A percentile compares a stretch with the other conserved stretches of the same genome.
Evolutionary conservation across 169 alveolate genomes (phyloP).

Genomic region (Cryptosporidium sp.): DNA sequence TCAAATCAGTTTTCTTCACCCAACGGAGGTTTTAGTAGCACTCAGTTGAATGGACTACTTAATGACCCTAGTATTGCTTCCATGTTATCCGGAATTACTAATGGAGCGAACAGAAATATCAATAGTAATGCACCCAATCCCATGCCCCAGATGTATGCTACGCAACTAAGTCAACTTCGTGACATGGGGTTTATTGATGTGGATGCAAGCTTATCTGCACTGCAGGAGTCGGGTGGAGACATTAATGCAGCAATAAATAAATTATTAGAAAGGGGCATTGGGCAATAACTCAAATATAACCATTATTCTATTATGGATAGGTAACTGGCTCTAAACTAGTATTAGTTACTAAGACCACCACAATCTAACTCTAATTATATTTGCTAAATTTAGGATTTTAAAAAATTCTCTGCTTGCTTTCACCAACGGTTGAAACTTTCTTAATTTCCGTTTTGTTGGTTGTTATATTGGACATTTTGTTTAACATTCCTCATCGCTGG

Average conservation of each 20-base stretch:
- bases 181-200: slow-evolving; percentile 96
- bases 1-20: slow-evolving; percentile 66
- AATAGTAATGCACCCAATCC: not conserved
- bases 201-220: slow-evolving; percentile 91
- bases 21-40: slow-evolving; percentile 12
- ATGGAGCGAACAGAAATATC: not conserved
- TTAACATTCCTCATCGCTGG: slow-evolving; percentile 97
- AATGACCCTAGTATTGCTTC: slow-evolving; percentile 54
- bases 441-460: not conserved
- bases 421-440: not conserved
- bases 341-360: not conserved
- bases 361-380: not conserved
- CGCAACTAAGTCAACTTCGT: slow-evolving; percentile 88
- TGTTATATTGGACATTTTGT: slow-evolving; percentile 30
- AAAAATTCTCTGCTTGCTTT: not conserved
- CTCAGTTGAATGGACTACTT: slow-evolving; percentile 30
- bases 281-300: slow-evolving; percentile 71
- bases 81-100: slow-evolving; percentile 22
- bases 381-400: not conserved
- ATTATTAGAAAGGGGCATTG: slow-evolving; percentile 86
- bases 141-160: slow-evolving; percentile 79
- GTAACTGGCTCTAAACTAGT: not conserved
- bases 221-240: slow-evolving; percentile 93
- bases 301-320: not conserved
- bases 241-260: slow-evolving; percentile 94